Evolutionary conservation across 768 basidiomycete genomes (phyloP).

Genomic region (Podaxis sp.): DNA sequence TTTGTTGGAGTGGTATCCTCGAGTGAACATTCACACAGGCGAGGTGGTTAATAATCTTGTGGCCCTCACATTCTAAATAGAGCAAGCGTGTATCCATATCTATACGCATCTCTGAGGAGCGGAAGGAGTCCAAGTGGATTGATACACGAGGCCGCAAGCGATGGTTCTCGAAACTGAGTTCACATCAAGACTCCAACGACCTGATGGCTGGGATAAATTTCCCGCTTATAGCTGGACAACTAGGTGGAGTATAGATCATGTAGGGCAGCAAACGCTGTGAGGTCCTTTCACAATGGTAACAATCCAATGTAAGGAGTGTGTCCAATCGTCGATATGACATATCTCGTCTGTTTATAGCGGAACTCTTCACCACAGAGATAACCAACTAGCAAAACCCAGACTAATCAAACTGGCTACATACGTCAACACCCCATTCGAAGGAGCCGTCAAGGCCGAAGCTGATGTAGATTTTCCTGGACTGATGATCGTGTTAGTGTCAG

Average conservation of each 20-base stretch:
- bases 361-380: neutral
- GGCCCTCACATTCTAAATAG: neutral
- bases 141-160: neutral
- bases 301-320: neutral
- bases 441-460: neutral
- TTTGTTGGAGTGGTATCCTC: neutral
- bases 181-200: no score
- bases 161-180: no score
- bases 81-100: neutral
- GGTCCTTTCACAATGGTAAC: no score
- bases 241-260: no score
- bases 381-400: neutral
- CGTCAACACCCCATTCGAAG: neutral
- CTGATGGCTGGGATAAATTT: no score
- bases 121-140: neutral
- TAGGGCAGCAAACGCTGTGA: no score
- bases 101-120: neutral
- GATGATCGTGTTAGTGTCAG: conserved; percentile 23
- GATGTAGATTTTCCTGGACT: neutral
- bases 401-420: neutral
- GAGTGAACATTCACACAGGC: neutral
- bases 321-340: neutral
- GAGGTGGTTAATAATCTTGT: neutral
- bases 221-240: no score
- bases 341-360: neutral